Conservation (phyloP, 2,329 filamentous ascomycete species). For the Drechslerella dactyloides region DNA sequence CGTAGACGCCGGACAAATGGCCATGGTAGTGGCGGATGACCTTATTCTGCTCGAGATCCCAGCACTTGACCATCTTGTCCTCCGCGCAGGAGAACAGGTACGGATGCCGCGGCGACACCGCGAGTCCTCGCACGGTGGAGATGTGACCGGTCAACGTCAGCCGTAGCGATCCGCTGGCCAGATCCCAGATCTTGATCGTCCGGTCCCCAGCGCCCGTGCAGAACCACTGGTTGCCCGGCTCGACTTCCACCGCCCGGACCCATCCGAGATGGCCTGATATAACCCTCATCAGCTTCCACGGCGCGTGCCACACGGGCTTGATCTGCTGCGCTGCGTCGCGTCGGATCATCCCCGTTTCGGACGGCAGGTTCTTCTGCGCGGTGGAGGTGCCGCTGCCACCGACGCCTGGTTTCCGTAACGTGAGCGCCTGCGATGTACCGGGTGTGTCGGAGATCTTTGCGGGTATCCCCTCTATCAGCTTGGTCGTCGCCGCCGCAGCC, state of each 20-base stretch:
- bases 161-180: conserved; percentile 82
- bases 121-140: conserved; percentile 87
- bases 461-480: conserved; percentile 71
- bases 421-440: conserved; percentile 66
- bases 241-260: conserved; percentile 87
- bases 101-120: conserved; percentile 89
- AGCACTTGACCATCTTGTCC: conserved; percentile 99
- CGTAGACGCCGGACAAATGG: conserved; percentile 94
- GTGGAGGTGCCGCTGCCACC: conserved; percentile 52
- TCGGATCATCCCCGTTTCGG: conserved; percentile 52
- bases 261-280: conserved; percentile 96
- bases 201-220: conserved; percentile 92
- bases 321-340: conserved; percentile 65
- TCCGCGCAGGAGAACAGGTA: conserved; percentile 98
- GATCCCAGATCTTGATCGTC: conserved; percentile 98
- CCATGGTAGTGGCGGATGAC: conserved; percentile 98
- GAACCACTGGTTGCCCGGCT: conserved; percentile 97
- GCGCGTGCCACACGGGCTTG: conserved; percentile 93
- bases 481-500: conserved; percentile 65
- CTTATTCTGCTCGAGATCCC: conserved; percentile 99
- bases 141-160: conserved; percentile 93
- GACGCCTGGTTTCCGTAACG: conserved; percentile 61
- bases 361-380: conserved; percentile 52
- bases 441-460: conserved; percentile 59
- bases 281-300: conserved; percentile 98